Evolutionary conservation across 2,329 filamentous ascomycete genomes (phyloP), one percentile per base, ranked within the genome.

Genomic region (Pseudogymnoascus sp.): DNA sequence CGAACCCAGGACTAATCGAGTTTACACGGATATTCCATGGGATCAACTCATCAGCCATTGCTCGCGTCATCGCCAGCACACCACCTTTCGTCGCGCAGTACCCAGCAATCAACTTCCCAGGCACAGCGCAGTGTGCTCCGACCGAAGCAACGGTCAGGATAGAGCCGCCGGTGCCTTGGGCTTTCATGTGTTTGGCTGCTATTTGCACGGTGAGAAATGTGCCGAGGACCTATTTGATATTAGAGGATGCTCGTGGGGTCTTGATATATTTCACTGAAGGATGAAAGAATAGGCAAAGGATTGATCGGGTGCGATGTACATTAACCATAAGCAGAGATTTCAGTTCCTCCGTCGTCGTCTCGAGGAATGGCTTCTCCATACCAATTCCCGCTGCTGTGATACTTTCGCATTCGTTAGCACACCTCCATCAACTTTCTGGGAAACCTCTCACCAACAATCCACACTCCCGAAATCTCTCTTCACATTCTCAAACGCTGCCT

Each of bases 121-220:
- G 66, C 16, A 60, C 43, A 8, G 59, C 4, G 64, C 75, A 74
- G n/a, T 78, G 67, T 2, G 81, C 81, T 33, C 80, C 77, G 37
- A 80, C 80, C 59, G 79, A 83, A 25, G 80, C 76, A 28, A 82
- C 77, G 49, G 75, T 75, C 23, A 75, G 70, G 6, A 75, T 73
- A 0, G 69, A 65, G 0, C 69, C 70, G 0, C 18, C 63, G 23
- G 76, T 78, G 68, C 81, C 77, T 67, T 84, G 81, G 16, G 71
- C 66, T 12, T 72, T 71, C 58, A 83, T 75, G 49, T 77, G 75
- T 3, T 68, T 37, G 11, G 12, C 33, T 12, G 33, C 11, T 12
- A 37, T 37, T 37, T 37, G 33, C 33, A 37, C 33, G 11, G 33
- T 37, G 33, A 37, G 33, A 37, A 37, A 37, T 37, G 33, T 37